Evolutionary conservation across 1,284 basidiomycete species (phyloP), one percentile per base, ranked within the genome.

Genomic region (Thelephora terrestris): DNA sequence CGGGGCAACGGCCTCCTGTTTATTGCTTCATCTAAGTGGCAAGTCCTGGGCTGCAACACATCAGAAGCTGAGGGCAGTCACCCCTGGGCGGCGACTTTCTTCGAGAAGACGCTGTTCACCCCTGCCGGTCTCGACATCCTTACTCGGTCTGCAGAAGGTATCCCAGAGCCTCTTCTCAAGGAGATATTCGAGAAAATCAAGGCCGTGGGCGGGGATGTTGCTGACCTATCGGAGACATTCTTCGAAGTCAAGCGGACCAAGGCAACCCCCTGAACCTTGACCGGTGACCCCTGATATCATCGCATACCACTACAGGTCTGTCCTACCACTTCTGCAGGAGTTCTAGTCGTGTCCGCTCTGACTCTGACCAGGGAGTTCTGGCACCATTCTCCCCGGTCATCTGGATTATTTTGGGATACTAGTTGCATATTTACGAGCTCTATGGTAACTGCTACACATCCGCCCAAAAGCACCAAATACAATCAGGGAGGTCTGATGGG

Each of bases 91-190:
- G 68, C 74, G 9, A 75, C 71, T 9, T 75, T 65, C 58, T 76
- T 77, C 58, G 69, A 69, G 43, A 70, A 69, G 58, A 74, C 74
- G 20, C 57, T 75, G 32, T 76, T 77, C 61, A 75, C 74, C 2
- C 72, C 74, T 7, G 66, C 67, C 18, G 75, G 75, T 2, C 57
- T 76, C 29, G 74, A 77, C 54, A 62, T 77, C 34, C 73, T 74
- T 52, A 55, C 70, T 32, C 61, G 71, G 27, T 53, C 56, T 16
- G 47, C 60, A 16, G 45, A 51, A 17, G 57, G 56, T 16, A 52
- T 66, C 17, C 57, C 55, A 10, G 52, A 49, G 5, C 53, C 44
- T 42, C 51, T 64, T 12, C 55, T 64, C 5, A 45, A 52, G 24
- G 53, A 53, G 47, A 57, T 58, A 47, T 43, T 58, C 36, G 45